A percentile compares a stretch with the other conserved stretches of the same genome.
Evolutionary conservation across 495 filamentous ascomycete genomes (phyloP).

Genomic region (Penicillium cataractarum): DNA sequence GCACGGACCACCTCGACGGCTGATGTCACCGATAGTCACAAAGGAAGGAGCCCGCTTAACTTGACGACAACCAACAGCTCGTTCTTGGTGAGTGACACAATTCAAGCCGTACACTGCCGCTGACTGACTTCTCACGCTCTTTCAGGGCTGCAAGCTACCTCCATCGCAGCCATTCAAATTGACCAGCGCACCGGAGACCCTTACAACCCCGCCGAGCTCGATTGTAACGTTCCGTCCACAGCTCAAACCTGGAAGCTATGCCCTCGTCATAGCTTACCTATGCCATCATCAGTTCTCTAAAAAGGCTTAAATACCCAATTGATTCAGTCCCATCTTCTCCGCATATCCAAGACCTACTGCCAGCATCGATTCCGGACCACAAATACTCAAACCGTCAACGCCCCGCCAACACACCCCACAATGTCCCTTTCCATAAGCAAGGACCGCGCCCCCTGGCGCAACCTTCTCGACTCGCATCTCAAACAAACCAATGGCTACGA

Average conservation of each 20-base stretch:
- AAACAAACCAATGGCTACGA: slow-evolving; percentile 61
- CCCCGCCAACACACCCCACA: slow-evolving; percentile 3
- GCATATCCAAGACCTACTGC: neutral
- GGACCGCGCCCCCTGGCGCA: slow-evolving; percentile 65
- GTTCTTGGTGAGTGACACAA: neutral
- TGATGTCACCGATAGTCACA: slow-evolving; percentile 10
- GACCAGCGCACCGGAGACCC: neutral
- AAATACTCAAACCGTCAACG: neutral
- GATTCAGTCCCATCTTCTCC: neutral
- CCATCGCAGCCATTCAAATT: neutral
- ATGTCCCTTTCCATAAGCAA: slow-evolving; percentile 15
- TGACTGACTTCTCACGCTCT: neutral
- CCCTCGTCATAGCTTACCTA: slow-evolving; percentile 1
- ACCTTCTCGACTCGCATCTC: slow-evolving; percentile 67
- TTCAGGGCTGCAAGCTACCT: neutral
- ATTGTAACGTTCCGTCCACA: neutral
- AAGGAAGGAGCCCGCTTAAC: neutral
- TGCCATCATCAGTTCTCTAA: neutral
- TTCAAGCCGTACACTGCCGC: neutral
- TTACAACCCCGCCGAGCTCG: neutral
- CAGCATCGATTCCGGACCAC: neutral
- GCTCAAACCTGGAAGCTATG: slow-evolving; percentile 3
- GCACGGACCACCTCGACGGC: slow-evolving; percentile 7
- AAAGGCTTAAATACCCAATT: neutral
- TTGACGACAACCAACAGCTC: neutral